Percentiles rank a stretch among this genome's conserved stretches.
These are phyloP conservation scores for Kluyveromyces nonfermentans DNA, from an alignment of 805 yeast species.

Conservation along the genomic window DNA sequence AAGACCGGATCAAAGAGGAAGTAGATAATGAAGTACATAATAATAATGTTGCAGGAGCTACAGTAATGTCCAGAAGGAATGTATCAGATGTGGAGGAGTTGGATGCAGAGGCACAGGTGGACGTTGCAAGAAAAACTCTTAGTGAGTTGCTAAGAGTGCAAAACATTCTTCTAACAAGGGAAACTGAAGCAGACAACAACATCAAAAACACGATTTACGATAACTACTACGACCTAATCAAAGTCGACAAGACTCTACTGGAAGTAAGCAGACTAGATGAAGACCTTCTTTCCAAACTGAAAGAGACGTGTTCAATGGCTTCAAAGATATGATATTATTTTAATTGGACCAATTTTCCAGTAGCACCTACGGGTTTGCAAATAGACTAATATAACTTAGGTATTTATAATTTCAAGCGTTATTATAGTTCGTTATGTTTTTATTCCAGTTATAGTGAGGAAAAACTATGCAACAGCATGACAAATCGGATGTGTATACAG, in stretches of 20 bases:
- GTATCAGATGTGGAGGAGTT: neutral
- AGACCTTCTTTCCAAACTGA: slow-evolving; percentile 9
- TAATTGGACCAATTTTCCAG: neutral
- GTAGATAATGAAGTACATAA: neutral
- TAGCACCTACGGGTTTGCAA: too few species aligned
- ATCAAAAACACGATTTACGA: slow-evolving; percentile 67
- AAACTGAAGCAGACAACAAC: slow-evolving; percentile 29
- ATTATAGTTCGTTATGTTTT: too few species aligned
- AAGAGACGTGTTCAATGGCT: slow-evolving; percentile 7
- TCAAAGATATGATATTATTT: neutral
- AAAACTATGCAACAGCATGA: too few species aligned
- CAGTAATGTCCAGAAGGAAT: neutral
- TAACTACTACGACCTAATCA: slow-evolving; percentile 64
- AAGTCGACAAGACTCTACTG: slow-evolving; percentile 48
- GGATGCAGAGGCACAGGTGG: neutral
- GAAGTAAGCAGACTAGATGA: slow-evolving; percentile 14
- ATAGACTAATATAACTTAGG: neutral
- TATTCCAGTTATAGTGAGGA: too few species aligned
- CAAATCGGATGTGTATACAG: too few species aligned
- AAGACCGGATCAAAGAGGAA: neutral
- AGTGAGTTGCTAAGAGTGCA: slow-evolving; percentile 20
- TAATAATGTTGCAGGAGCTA: neutral
- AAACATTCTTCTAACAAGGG: slow-evolving; percentile 21
- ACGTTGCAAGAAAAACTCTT: slow-evolving; percentile 7
- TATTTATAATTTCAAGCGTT: neutral